Evolutionary conservation across 1,284 basidiomycete species (phyloP).

Genomic region (Ceratobasidium papillatum): DNA sequence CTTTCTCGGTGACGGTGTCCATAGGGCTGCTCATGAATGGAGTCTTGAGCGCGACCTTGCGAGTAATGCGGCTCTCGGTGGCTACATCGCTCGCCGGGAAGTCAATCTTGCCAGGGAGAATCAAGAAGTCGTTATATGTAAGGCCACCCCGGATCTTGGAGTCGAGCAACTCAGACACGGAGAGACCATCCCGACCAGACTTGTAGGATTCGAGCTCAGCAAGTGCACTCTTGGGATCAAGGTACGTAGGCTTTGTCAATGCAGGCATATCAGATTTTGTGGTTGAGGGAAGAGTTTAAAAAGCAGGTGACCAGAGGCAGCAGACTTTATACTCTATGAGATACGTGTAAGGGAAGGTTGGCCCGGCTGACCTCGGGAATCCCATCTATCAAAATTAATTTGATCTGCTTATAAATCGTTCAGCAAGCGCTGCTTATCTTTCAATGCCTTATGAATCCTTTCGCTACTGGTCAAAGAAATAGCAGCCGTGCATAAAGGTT

Average conservation of each 20-base stretch:
- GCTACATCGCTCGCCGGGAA: slow-evolving; percentile 86
- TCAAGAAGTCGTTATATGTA: slow-evolving; percentile 95
- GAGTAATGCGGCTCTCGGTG: slow-evolving; percentile 88
- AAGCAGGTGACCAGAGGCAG: neutral
- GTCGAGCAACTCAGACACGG: slow-evolving; percentile 89
- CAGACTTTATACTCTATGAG: slow-evolving; percentile 2
- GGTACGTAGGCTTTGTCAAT: slow-evolving; percentile 47
- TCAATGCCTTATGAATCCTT: neutral
- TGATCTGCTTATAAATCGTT: slow-evolving; percentile 15
- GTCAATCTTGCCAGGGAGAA: slow-evolving; percentile 96
- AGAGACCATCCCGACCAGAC: slow-evolving; percentile 81
- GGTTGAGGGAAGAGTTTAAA: slow-evolving; percentile 18
- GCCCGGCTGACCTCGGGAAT: neutral
- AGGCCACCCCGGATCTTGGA: slow-evolving; percentile 88
- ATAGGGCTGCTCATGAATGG: slow-evolving; percentile 99
- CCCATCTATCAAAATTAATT: slow-evolving; percentile 34
- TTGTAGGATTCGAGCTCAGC: slow-evolving; percentile 77
- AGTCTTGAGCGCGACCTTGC: slow-evolving; percentile 92
- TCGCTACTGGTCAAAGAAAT: neutral
- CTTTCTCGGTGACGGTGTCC: slow-evolving; percentile 98
- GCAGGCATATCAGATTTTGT: slow-evolving; percentile 22
- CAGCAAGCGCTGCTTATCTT: neutral
- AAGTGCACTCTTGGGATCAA: slow-evolving; percentile 73
- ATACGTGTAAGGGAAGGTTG: neutral
- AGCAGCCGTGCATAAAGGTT: neutral